Conservation (phyloP, 2,329 filamentous ascomycete species). For the Cladosporium colombiae region DNA sequence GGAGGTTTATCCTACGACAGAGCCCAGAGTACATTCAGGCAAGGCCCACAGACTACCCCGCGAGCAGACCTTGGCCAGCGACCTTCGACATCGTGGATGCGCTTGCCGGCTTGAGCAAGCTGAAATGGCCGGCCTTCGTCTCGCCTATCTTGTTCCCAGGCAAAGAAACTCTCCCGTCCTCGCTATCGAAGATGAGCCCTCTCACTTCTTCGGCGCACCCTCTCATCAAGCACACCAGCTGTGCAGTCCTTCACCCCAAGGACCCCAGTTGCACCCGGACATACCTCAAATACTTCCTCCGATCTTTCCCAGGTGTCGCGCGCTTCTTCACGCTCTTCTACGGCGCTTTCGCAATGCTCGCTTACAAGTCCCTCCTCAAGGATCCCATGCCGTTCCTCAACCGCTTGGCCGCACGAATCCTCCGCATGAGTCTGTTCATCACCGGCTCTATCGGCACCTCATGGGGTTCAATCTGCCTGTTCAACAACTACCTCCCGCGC, state of each 20-base stretch:
- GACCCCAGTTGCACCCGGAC: slow-evolving; percentile 87
- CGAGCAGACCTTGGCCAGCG: slow-evolving; percentile 70
- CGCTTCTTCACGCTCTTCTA: slow-evolving; percentile 78
- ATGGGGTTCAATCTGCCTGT: slow-evolving; percentile 88
- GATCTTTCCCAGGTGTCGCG: slow-evolving; percentile 75
- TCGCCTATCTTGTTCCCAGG: slow-evolving; percentile 85
- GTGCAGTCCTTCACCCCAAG: slow-evolving; percentile 82
- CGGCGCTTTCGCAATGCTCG: slow-evolving; percentile 68
- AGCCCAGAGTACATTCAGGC: slow-evolving; percentile 78
- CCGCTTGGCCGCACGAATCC: slow-evolving; percentile 64
- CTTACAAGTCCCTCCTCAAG: slow-evolving; percentile 67
- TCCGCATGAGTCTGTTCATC: slow-evolving; percentile 74
- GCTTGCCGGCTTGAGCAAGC: slow-evolving; percentile 75
- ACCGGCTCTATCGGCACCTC: slow-evolving; percentile 81
- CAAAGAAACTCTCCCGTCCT: slow-evolving; percentile 57
- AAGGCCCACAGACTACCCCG: slow-evolving; percentile 68
- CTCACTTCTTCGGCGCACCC: slow-evolving; percentile 85
- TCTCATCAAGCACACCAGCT: slow-evolving; percentile 80
- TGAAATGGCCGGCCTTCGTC: slow-evolving; percentile 84
- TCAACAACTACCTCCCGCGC: slow-evolving; percentile 76
- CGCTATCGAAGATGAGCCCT: slow-evolving; percentile 69
- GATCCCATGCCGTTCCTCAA: slow-evolving; percentile 69
- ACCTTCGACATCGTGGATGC: slow-evolving; percentile 77
- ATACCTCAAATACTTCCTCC: slow-evolving; percentile 83
- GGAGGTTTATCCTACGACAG: slow-evolving; percentile 66